These are phyloP conservation scores for Corynascus novoguineensis DNA, from an alignment of 495 filamentous ascomycete genomes.

Conservation along the genomic window DNA sequence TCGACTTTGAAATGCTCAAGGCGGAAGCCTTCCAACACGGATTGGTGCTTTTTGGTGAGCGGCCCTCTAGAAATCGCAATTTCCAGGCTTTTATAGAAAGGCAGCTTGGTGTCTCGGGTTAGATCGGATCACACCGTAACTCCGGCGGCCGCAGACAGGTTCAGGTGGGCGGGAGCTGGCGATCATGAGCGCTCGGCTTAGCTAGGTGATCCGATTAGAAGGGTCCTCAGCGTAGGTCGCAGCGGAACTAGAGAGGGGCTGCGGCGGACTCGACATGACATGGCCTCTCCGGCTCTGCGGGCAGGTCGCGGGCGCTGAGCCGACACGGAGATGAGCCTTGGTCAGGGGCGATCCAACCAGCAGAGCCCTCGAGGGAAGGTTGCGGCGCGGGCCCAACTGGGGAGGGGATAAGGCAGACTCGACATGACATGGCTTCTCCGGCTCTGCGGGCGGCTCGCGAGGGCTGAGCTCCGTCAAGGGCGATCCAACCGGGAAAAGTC, in stretches of 20 bases:
- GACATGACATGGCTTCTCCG: not conserved
- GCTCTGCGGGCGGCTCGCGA: not conserved
- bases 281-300: not conserved
- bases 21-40: too few relatives aligned
- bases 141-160: not conserved
- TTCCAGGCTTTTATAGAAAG: too few relatives aligned
- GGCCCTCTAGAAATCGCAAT: too few relatives aligned
- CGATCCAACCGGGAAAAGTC: too few relatives aligned
- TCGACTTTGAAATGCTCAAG: too few relatives aligned
- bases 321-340: not conserved
- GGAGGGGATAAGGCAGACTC: not conserved
- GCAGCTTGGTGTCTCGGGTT: slow-evolving; percentile 4
- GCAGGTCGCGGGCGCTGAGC: not conserved
- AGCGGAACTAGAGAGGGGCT: not conserved
- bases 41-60: too few relatives aligned
- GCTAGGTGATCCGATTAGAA: not conserved
- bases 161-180: not conserved
- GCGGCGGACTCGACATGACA: not conserved
- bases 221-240: not conserved
- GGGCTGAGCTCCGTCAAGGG: not conserved
- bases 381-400: not conserved
- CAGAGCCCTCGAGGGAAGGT: not conserved
- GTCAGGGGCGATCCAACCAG: not conserved
- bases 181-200: not conserved
- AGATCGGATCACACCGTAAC: slow-evolving; percentile 1